These are phyloP conservation scores for Lignosus rhinocerotis DNA, from an alignment of 1,284 basidiomycete species.

Conservation along the genomic window DNA sequence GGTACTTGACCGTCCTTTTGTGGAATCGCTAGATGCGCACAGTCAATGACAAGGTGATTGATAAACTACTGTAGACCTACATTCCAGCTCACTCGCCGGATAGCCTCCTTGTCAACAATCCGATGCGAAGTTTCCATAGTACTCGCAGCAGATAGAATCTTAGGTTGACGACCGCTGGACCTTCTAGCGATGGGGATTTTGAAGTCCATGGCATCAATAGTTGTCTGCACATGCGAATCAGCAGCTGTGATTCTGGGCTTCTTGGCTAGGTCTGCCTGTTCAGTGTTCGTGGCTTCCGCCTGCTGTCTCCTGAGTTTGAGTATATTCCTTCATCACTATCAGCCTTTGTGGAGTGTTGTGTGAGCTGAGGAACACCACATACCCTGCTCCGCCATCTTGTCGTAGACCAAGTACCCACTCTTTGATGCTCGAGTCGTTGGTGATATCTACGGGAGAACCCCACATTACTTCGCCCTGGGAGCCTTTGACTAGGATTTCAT, in stretches of 20 bases:
- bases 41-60: neutral
- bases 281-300: conserved; percentile 14
- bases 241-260: neutral
- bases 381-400: conserved; percentile 57
- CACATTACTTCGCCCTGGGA: conserved; percentile 43
- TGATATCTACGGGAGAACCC: conserved; percentile 47
- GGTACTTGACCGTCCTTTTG: conserved; percentile 12
- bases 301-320: conserved; percentile 42
- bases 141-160: neutral
- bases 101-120: conserved; percentile 8
- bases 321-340: conserved; percentile 40
- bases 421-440: conserved; percentile 38
- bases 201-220: conserved; percentile 10
- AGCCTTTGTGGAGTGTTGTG: neutral
- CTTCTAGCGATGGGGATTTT: conserved; percentile 20
- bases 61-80: neutral
- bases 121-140: neutral
- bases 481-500: conserved; percentile 39
- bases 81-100: conserved; percentile 17
- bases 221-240: conserved; percentile 6
- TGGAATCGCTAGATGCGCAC: conserved; percentile 11
- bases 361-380: neutral
- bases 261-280: conserved; percentile 1
- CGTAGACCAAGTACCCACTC: conserved; percentile 53
- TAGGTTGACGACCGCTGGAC: conserved; percentile 3